Conservation (phyloP, 768 basidiomycete species). For the Obba rivulosa region DNA sequence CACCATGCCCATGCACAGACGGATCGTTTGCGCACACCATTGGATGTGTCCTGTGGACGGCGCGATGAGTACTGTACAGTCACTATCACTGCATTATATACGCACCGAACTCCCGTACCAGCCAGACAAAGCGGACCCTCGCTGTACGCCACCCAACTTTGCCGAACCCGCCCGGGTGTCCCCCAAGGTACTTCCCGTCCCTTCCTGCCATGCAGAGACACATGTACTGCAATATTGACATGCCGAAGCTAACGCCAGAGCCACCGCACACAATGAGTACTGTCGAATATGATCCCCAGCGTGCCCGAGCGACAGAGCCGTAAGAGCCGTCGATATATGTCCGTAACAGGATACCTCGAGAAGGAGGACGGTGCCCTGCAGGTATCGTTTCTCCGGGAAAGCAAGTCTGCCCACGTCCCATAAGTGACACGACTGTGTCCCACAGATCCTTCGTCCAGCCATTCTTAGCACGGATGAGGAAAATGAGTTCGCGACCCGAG, state of each 20-base stretch:
- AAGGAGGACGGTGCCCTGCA: conserved; percentile 28
- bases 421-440: conserved; percentile 41
- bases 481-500: conserved; percentile 50
- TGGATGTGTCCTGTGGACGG: conserved; percentile 59
- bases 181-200: conserved; percentile 44
- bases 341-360: conserved; percentile 45
- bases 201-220: conserved; percentile 53
- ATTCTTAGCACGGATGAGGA: conserved; percentile 63
- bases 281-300: conserved; percentile 55
- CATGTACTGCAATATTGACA: conserved; percentile 60
- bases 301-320: conserved; percentile 54
- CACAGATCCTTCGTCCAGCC: conserved; percentile 69
- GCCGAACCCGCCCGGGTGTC: conserved; percentile 39
- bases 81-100: no score
- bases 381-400: conserved; percentile 27
- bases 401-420: conserved; percentile 23
- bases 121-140: conserved; percentile 72
- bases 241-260: conserved; percentile 69
- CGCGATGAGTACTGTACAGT: no score
- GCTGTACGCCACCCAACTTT: conserved; percentile 35
- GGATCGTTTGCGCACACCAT: conserved; percentile 67
- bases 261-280: conserved; percentile 66
- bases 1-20: conserved; percentile 55
- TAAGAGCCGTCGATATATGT: conserved; percentile 65
- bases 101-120: conserved; percentile 71